These are phyloP conservation scores for Podila minutissima DNA, from an alignment of 192 early-diverging fungal species.

Conservation along the genomic window DNA sequence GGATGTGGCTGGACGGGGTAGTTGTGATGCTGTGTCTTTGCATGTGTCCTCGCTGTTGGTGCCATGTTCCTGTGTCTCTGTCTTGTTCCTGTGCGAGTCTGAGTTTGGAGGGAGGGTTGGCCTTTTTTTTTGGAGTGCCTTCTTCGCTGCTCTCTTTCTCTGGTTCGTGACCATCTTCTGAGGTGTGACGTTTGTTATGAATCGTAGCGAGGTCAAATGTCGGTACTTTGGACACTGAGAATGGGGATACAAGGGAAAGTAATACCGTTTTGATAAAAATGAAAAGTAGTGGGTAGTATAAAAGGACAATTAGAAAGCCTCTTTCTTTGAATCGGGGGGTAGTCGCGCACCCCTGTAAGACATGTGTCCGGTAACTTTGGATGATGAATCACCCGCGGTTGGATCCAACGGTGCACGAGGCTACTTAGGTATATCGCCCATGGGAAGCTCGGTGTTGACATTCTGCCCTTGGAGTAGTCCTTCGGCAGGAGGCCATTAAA, in stretches of 20 bases:
- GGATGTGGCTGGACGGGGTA: slow-evolving; percentile 24
- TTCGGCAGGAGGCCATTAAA: slow-evolving; percentile 46
- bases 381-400: slow-evolving; percentile 43
- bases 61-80: background rate
- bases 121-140: too few relatives aligned
- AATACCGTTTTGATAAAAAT: too few relatives aligned
- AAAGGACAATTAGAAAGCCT: background rate
- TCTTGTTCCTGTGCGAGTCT: too few relatives aligned
- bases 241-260: too few relatives aligned
- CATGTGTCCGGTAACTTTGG: slow-evolving; percentile 41
- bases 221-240: too few relatives aligned
- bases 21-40: slow-evolving; percentile 42
- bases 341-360: slow-evolving; percentile 37
- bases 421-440: slow-evolving; percentile 54
- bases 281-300: background rate
- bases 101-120: too few relatives aligned
- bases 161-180: too few relatives aligned
- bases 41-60: slow-evolving; percentile 36
- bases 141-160: too few relatives aligned
- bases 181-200: too few relatives aligned
- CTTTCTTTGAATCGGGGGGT: slow-evolving; percentile 35
- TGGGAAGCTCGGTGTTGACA: slow-evolving; percentile 51
- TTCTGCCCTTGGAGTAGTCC: slow-evolving; percentile 40
- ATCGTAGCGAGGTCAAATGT: too few relatives aligned
- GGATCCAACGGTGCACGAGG: slow-evolving; percentile 30